phyloP scores from a whole-genome alignment of 2,329 filamentous ascomycete genomes.

The Pezicula carpinea region DNA sequence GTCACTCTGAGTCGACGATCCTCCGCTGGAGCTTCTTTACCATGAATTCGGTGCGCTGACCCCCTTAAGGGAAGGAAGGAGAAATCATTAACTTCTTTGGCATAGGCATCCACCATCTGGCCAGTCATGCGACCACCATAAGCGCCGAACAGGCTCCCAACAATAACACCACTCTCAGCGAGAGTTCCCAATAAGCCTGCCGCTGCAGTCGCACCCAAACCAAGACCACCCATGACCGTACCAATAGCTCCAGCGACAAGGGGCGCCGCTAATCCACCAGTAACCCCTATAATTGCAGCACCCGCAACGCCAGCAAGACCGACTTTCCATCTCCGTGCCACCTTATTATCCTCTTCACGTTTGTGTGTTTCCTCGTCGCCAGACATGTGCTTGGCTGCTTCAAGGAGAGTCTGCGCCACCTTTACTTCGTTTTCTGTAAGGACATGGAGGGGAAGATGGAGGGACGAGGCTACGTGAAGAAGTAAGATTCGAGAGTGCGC shows the following conservation, averaged over 20 bases:
- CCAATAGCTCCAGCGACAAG: constrained; percentile 77
- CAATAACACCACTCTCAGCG: constrained; percentile 72
- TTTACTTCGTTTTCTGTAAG: constrained; percentile 70
- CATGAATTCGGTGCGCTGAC: constrained; percentile 35
- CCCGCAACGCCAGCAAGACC: constrained; percentile 84
- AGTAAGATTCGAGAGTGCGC: constrained; percentile 70
- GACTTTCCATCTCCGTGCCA: constrained; percentile 79
- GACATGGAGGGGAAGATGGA: constrained; percentile 61
- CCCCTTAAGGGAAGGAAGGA: constrained; percentile 72
- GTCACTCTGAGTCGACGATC: constrained; percentile 73
- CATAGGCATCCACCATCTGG: constrained; percentile 84
- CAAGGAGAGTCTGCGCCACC: constrained; percentile 68
- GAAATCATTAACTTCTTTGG: constrained; percentile 83
- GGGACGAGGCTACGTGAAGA: constrained; percentile 63
- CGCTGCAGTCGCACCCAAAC: constrained; percentile 68
- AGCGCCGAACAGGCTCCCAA: constrained; percentile 87
- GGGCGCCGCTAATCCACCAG: constrained; percentile 71
- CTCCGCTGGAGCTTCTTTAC: constrained; percentile 46
- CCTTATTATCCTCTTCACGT: constrained; percentile 65
- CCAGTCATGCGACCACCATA: constrained; percentile 79
- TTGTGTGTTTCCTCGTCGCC: constrained; percentile 69
- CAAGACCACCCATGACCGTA: constrained; percentile 70
- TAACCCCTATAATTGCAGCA: constrained; percentile 70
- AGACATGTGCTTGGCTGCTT: constrained; percentile 67
- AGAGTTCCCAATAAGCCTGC: constrained; percentile 76